Evolutionary conservation across 108 stramenopile species (phyloP).

Genomic region (Cyclotella sp.): DNA sequence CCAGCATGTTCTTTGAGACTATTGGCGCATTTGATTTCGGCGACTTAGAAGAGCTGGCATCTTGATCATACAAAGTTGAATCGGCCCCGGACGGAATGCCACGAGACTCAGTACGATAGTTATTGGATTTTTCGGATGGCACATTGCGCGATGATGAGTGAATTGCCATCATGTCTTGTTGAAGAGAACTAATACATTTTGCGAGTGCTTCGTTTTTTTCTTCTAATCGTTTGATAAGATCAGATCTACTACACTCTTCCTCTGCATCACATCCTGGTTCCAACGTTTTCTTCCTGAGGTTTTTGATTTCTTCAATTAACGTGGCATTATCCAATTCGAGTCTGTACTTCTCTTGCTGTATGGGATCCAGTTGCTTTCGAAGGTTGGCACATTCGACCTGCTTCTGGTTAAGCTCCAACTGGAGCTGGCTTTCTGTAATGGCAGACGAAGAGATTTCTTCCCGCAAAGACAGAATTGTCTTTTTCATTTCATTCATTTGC

Average conservation of each 20-base stretch:
- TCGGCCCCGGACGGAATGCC: too few relatives aligned
- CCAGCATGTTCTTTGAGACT: conserved; percentile 18
- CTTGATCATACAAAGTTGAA: too few relatives aligned
- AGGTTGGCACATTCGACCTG: conserved; percentile 21
- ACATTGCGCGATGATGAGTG: background rate
- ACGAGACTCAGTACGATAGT: too few relatives aligned
- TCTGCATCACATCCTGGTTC: background rate
- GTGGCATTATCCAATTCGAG: conserved; percentile 33
- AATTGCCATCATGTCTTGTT: conserved; percentile 22
- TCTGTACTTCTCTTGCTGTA: conserved; percentile 40
- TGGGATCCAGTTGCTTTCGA: conserved; percentile 26
- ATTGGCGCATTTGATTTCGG: background rate
- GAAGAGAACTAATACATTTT: conserved; percentile 19
- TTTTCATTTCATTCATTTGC: conserved; percentile 27
- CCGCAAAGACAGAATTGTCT: conserved; percentile 22
- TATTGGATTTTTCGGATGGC: background rate
- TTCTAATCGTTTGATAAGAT: conserved; percentile 17
- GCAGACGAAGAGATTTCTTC: conserved; percentile 43
- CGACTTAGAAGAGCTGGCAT: conserved; percentile 1
- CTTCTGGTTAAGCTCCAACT: conserved; percentile 31
- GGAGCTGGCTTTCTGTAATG: conserved; percentile 32
- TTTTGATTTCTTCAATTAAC: conserved; percentile 32
- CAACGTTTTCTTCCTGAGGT: conserved; percentile 2
- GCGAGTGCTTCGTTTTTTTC: conserved; percentile 29
- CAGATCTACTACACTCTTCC: background rate